Evolutionary conservation across 2,329 filamentous ascomycete genomes (phyloP).

Genomic region (Monosporascus sp.): DNA sequence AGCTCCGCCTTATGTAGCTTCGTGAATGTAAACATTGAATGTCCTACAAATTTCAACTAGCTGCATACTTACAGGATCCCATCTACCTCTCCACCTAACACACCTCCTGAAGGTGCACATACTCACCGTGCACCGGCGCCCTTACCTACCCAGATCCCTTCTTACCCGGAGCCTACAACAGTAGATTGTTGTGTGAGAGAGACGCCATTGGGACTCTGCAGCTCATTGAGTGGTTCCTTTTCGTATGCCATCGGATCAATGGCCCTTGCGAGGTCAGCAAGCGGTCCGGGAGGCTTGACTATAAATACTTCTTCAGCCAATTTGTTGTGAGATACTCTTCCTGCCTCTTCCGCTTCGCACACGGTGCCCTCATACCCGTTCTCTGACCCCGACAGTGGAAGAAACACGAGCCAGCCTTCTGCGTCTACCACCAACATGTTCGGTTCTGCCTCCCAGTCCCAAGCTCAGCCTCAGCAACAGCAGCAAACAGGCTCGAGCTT

Average conservation of each 20-base stretch:
- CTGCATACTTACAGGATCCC: no score
- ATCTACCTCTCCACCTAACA: no score
- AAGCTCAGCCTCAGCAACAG: slow-evolving; percentile 9
- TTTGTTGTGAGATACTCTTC: slow-evolving; percentile 36
- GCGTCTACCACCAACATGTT: slow-evolving; percentile 20
- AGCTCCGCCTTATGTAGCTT: no score
- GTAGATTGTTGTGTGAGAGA: no score
- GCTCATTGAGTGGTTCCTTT: background rate
- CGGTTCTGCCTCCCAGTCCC: slow-evolving; percentile 16
- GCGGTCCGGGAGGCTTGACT: slow-evolving; percentile 54
- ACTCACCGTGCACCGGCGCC: no score
- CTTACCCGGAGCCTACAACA: no score
- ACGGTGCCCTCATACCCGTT: slow-evolving; percentile 3
- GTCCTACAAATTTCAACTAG: no score
- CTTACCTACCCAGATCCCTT: no score
- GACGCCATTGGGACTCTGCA: background rate
- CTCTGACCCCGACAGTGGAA: slow-evolving; percentile 17
- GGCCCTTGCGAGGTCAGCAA: slow-evolving; percentile 52
- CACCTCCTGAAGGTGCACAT: no score
- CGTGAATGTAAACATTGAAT: no score
- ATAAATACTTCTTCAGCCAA: slow-evolving; percentile 61
- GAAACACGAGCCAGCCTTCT: slow-evolving; percentile 25
- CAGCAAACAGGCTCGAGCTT: slow-evolving; percentile 10
- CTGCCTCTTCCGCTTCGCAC: slow-evolving; percentile 7
- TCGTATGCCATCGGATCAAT: slow-evolving; percentile 22